Percentiles rank a stretch among this genome's conserved stretches.
These are phyloP conservation scores for Talaromyces sp. DNA, from an alignment of 2,329 filamentous ascomycete species.

Conservation along the genomic window DNA sequence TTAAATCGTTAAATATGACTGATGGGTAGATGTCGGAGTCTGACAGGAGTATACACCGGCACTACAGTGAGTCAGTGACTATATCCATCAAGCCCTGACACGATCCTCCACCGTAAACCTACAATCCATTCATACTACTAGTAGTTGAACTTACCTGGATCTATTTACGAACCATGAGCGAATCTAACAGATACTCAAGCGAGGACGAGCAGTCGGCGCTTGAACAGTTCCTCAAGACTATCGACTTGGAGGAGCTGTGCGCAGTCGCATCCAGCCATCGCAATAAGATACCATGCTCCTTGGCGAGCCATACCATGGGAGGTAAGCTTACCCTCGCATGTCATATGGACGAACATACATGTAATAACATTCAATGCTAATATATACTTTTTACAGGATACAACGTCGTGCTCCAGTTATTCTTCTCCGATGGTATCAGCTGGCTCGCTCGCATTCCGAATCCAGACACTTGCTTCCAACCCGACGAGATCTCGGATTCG, in stretches of 20 bases:
- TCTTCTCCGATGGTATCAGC: neutral
- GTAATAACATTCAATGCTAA: no score
- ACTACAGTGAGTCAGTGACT: neutral
- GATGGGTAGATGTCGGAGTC: neutral
- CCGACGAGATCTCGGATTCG: neutral
- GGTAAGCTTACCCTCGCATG: neutral
- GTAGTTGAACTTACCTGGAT: no score
- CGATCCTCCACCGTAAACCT: no score
- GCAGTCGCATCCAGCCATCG: neutral
- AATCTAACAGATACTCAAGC: no score
- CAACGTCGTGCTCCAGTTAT: neutral
- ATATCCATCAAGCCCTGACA: no score
- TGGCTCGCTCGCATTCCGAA: neutral
- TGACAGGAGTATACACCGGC: neutral
- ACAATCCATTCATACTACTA: no score
- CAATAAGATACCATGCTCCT: neutral
- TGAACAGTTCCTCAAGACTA: neutral
- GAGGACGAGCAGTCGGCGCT: no score
- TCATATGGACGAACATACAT: no score
- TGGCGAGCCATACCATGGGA: constrained; percentile 1
- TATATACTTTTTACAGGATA: neutral
- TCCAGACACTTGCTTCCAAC: constrained; percentile 1
- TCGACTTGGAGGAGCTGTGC: neutral
- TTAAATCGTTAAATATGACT: neutral
- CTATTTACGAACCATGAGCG: no score